A percentile compares a stretch with the other conserved stretches of the same genome.
phyloP scores from a whole-genome alignment of 805 yeast species.

The Kodamaea fukazawae region DNA sequence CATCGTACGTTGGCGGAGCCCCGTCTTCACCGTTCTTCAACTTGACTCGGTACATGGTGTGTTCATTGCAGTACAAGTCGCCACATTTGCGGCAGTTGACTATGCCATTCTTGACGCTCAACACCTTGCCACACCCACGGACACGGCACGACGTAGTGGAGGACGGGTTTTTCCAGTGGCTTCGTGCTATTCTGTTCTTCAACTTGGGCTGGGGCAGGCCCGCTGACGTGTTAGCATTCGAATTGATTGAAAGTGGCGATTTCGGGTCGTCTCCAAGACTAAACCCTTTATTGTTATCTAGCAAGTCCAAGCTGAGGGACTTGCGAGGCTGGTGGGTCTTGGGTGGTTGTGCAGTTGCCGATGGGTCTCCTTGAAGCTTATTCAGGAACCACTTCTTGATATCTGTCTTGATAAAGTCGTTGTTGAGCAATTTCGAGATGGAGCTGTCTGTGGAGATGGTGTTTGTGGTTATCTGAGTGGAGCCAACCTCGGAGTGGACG shows the following conservation, averaged over 20 bases:
- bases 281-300: slow-evolving; percentile 43
- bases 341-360: slow-evolving; percentile 18
- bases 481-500: slow-evolving; percentile 38
- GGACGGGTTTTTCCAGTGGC: slow-evolving; percentile 58
- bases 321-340: slow-evolving; percentile 23
- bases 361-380: slow-evolving; percentile 36
- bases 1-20: slow-evolving; percentile 31
- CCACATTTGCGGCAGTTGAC: slow-evolving; percentile 82
- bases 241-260: slow-evolving; percentile 4
- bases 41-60: slow-evolving; percentile 53
- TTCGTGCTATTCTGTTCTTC: slow-evolving; percentile 38
- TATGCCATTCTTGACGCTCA: slow-evolving; percentile 53
- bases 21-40: slow-evolving; percentile 51
- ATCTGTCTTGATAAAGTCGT: slow-evolving; percentile 30
- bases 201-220: slow-evolving; percentile 1
- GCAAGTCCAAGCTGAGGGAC: slow-evolving; percentile 46
- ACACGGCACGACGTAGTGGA: slow-evolving; percentile 39
- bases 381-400: slow-evolving; percentile 42
- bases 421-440: slow-evolving; percentile 10
- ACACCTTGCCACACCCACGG: slow-evolving; percentile 37
- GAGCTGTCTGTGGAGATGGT: slow-evolving; percentile 1
- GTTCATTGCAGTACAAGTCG: slow-evolving; percentile 60
- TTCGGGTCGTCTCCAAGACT: slow-evolving; percentile 25
- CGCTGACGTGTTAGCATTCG: not conserved
- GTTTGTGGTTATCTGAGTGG: not conserved